phyloP scores from a whole-genome alignment of 768 basidiomycete species.

The Gloeopeniophorella convolvens region DNA sequence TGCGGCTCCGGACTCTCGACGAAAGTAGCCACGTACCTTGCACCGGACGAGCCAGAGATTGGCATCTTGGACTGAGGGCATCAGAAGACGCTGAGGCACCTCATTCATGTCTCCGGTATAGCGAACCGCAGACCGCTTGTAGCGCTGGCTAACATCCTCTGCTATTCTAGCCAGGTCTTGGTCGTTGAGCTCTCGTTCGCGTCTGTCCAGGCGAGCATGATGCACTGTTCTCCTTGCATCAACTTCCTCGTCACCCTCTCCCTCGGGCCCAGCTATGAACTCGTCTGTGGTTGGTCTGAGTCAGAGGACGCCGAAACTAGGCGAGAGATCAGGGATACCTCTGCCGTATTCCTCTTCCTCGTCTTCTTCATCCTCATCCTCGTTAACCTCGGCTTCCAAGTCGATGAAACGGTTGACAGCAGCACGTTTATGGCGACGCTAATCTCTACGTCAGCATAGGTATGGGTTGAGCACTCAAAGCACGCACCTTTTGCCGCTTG shows the following conservation, averaged over 20 bases:
- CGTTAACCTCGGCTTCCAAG: slow-evolving; percentile 93
- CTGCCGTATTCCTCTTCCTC: slow-evolving; percentile 69
- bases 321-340: slow-evolving; percentile 27
- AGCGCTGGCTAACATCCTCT: slow-evolving; percentile 70
- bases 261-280: slow-evolving; percentile 58
- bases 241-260: slow-evolving; percentile 63
- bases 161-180: slow-evolving; percentile 83
- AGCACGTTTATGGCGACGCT: slow-evolving; percentile 63
- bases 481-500: slow-evolving; percentile 57
- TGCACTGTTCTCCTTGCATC: slow-evolving; percentile 42
- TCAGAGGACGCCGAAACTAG: slow-evolving; percentile 3
- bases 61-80: slow-evolving; percentile 96
- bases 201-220: slow-evolving; percentile 64
- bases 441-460: slow-evolving; percentile 10
- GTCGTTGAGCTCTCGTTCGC: slow-evolving; percentile 68
- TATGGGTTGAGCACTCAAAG: not conserved
- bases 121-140: slow-evolving; percentile 59
- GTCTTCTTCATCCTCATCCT: slow-evolving; percentile 94
- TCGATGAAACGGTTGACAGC: slow-evolving; percentile 83
- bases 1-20: not conserved
- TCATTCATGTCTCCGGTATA: slow-evolving; percentile 92
- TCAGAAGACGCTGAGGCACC: slow-evolving; percentile 85
- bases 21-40: slow-evolving; percentile 48
- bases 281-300: slow-evolving; percentile 38
- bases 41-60: slow-evolving; percentile 94